Conservation (phyloP, 1,284 basidiomycete species). For the Stygiomarasmius scandens region DNA sequence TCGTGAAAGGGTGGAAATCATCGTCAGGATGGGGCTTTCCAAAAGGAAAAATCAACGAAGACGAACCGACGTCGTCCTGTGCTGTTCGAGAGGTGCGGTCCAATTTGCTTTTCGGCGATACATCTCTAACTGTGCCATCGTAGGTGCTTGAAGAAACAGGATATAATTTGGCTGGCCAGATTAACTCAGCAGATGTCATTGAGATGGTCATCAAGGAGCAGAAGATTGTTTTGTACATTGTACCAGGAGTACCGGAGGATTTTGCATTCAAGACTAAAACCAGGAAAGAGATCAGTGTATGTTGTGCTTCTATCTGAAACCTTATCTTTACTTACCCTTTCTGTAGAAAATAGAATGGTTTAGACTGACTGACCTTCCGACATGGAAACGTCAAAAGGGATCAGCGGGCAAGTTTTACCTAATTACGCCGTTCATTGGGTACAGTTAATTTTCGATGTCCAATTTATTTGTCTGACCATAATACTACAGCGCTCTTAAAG, state of each 20-base stretch:
- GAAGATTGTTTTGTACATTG: constrained; percentile 89
- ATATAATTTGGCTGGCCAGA: constrained; percentile 77
- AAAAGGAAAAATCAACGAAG: constrained; percentile 98
- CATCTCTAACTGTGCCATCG: constrained; percentile 5
- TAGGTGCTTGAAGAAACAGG: constrained; percentile 92
- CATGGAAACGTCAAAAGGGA: constrained; percentile 85
- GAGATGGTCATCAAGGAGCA: constrained; percentile 90
- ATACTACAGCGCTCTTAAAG: constrained; percentile 58
- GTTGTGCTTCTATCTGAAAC: constrained; percentile 32
- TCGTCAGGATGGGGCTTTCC: constrained; percentile 98
- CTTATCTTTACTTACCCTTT: no score
- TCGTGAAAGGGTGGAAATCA: constrained; percentile 98
- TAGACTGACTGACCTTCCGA: constrained; percentile 85
- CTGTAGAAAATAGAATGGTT: constrained; percentile 96
- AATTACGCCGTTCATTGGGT: constrained; percentile 94
- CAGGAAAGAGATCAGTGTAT: constrained; percentile 96
- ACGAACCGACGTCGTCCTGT: constrained; percentile 82
- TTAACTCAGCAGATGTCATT: constrained; percentile 76
- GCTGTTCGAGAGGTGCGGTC: constrained; percentile 84
- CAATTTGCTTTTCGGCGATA: background rate
- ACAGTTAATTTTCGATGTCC: constrained; percentile 33
- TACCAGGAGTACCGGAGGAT: constrained; percentile 88
- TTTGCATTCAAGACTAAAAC: constrained; percentile 93
- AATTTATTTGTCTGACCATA: constrained; percentile 19
- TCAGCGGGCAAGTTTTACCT: constrained; percentile 89